Evolutionary conservation across 2,329 filamentous ascomycete genomes (phyloP), one percentile per base, ranked within the genome.

Genomic region (Ophiosphaerella herpotricha): DNA sequence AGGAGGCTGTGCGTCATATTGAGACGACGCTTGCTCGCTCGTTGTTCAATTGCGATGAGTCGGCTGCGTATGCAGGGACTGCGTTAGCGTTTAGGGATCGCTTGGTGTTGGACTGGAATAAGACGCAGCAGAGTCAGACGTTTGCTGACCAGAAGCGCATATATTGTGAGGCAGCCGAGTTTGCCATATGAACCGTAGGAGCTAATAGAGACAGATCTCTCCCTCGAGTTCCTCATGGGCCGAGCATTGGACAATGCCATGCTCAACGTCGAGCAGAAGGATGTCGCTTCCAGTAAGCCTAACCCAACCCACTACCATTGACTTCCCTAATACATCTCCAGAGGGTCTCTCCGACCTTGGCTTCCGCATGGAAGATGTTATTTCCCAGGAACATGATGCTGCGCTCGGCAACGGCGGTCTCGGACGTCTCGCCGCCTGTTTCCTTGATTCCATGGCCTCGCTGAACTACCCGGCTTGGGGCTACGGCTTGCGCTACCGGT

Each of bases 391-490:
- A 72, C 91, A 97, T 67, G 94, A 99, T 76, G 94, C 94, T 55
- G 94, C 93, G 32, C 83, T 99, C 36, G 94, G 94, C 49, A 99
- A 99, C 67, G 94, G 94, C 68, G 94, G 94, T 73, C 85, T 99
- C 40, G 94, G 94, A 39, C 90, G 94, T 64, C 84, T 99, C 41
- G 94, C 94, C 12, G 94, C 94, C 34, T 99, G 94, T 77, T 96
- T 97, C 81, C 84, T 99, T 57, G 94, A 99, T 78, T 97, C 92
- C 64, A 79, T 99, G 70, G 94, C 94, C 21, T 93, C 91, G 9
- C 82, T 99, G 64, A 95, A 97, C 79, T 97, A 89, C 73, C 90
- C 94, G 8, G 94, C 94, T 16, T 99, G 94, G 94, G 94, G 94
- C 32, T 99, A 99, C 67, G 94, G 93, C 47, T 79, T 99, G 61